Conservation (phyloP, 371 early-diverging fungal genomes). For the Parasitella parasitica region DNA sequence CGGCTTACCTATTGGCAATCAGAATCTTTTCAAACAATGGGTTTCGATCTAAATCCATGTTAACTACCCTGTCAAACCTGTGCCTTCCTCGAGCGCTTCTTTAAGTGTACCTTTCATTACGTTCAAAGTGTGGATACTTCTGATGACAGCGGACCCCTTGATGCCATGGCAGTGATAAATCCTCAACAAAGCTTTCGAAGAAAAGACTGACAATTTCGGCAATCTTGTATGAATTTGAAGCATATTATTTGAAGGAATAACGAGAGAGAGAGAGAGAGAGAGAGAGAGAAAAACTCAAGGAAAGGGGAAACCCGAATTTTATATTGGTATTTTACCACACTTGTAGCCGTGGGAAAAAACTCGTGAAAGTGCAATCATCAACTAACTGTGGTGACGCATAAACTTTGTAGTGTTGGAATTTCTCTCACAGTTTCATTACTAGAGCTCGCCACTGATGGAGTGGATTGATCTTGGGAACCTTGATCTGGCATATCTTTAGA, state of each 20-base stretch:
- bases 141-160: constrained; percentile 10
- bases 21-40: constrained; percentile 85
- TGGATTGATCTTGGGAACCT: too few species aligned
- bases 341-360: constrained; percentile 5
- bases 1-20: constrained; percentile 75
- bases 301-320: not conserved
- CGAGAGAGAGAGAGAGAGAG: not conserved
- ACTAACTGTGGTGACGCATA: not conserved
- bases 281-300: not conserved
- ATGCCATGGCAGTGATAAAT: not conserved
- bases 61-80: not conserved
- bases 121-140: constrained; percentile 4
- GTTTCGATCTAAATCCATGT: constrained; percentile 48
- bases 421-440: not conserved
- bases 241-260: not conserved
- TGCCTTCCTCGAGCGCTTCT: too few species aligned
- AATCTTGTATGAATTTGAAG: constrained; percentile 7
- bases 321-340: not conserved
- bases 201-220: not conserved
- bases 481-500: too few species aligned
- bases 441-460: too few species aligned
- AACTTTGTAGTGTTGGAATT: not conserved
- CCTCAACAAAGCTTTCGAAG: not conserved
- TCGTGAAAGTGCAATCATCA: not conserved
- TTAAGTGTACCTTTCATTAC: not conserved